Base-by-base conservation (phyloP, 139 green algal genomes). In the Chlamydomonas sphaeroides region DNA sequence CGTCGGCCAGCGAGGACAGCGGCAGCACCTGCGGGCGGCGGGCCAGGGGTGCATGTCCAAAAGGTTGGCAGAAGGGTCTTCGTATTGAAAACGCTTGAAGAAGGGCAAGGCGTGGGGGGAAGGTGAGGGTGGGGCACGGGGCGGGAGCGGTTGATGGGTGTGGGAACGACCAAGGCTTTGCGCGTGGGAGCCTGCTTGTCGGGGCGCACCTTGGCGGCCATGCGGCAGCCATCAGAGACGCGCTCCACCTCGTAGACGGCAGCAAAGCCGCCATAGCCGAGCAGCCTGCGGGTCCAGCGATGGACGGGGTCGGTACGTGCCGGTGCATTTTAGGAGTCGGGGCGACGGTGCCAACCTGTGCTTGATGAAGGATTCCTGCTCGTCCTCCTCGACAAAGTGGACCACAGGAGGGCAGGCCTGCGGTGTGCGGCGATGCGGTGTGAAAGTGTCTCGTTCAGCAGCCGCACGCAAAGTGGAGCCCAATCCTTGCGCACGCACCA, bases 191-290 rank as follows among this genome's bases (percentile, higher is more conserved):
- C n/a, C 15, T 68, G 65, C 36, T 72, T n/a, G n/a, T n/a, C n/a
- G n/a, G 26, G 15, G 17, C 69, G 14, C 14, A 84, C 77, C 77
- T 84, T 84, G 35, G 65, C 77, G 20, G 77, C 77, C 65, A 84
- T 39, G 1, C 77, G 63, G 63, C 65, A 36, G 41, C 77, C 49
- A 17, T 84, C 77, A 0, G 77, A 84, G 0, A 67, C 65, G 8
- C 65, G 63, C 63, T 84, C 77, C 35, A 84, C 65, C 67, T 84
- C 77, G 21, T 76, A 84, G 18, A 84, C 77, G 1, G 77, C 63
- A 4, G 77, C 77, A 23, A 68, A 75, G 26, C 77, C 77, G 61
- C 77, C 77, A 45, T 75, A 33, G 0, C 77, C 77, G 26, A 84
- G 77, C 26, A 84, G 49, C 65, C 77, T 84, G 41, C 45, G 45